Evolutionary conservation across 805 yeast genomes (phyloP), one percentile per base, ranked within the genome.

Genomic region (Debaryomyces tyrocola): DNA sequence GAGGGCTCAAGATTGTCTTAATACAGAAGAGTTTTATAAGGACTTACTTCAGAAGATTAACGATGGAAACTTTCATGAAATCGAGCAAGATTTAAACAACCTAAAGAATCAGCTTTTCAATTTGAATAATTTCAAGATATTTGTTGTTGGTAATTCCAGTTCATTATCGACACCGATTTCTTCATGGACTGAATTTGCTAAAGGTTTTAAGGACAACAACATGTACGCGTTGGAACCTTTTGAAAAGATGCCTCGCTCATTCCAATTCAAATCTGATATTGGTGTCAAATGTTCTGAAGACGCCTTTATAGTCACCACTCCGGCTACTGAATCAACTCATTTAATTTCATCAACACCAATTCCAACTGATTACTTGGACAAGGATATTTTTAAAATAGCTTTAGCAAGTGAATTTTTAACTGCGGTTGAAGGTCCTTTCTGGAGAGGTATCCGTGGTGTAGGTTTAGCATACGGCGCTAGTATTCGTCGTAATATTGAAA

Each of bases 381-480:
- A 66, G 15, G 96, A 91, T 55, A 72, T 83, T 27, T 83, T 86
- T 43, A 85, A 84, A 20, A 74, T 92, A 35, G 77, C 85, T 0
- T 75, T 91, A 21, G 88, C 90, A 6, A 77, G 85, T 6, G 90
- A 87, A 45, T 86, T 83, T 56, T 71, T 94, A 46, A 87, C 85
- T 53, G 86, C 90, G 33, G 90, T 89, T 15, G 99, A 94, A 64
- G 99, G 99, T 2, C 99, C 98, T 31, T 85, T 92, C 52, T 92
- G 98, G 97, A 80, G 89, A 57, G 96, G 95, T 46, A 87, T 94
- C 29, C 80, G 99, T 67, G 99, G 99, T 35, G 78, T 90, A 1
- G 99, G 99, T 2, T 71, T 88, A 37, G 97, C 97, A 0, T 94
- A 94, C 63, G 97, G 97, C 33, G 94, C 92, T 1, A 74, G 71